Percentiles rank a stretch among this genome's conserved stretches.
phyloP scores from a whole-genome alignment of 2,329 filamentous ascomycete genomes.

The Bretziella fagacearum region DNA sequence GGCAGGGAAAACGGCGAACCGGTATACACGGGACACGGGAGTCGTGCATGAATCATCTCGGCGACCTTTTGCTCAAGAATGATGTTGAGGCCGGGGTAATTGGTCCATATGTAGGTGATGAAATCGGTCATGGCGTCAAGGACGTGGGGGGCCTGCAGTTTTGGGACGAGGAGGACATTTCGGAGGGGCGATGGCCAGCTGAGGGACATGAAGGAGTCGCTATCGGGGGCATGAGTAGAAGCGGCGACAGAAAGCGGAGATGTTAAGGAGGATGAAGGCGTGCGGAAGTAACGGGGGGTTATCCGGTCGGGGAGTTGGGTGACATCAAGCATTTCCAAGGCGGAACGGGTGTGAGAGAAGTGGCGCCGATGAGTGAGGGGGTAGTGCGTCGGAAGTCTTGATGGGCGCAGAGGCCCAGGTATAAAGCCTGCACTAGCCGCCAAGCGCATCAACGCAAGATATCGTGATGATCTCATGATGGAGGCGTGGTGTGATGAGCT shows the following conservation, averaged over 20 bases:
- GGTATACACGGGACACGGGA: constrained; percentile 60
- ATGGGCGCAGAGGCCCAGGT: too few relatives aligned
- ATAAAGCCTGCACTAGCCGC: too few relatives aligned
- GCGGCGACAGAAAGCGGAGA: neutral
- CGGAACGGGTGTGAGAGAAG: constrained; percentile 33
- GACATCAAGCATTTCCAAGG: constrained; percentile 33
- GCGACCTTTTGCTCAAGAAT: constrained; percentile 70
- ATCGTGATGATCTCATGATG: neutral
- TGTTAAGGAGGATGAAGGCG: constrained; percentile 19
- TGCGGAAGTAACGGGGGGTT: constrained; percentile 42
- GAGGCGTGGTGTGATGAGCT: too few relatives aligned
- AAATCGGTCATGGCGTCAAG: constrained; percentile 36
- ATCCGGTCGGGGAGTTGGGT: constrained; percentile 35
- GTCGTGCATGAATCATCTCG: constrained; percentile 46
- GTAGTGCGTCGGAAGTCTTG: too few relatives aligned
- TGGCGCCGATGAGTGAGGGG: constrained; percentile 18
- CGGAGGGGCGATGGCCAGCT: constrained; percentile 37
- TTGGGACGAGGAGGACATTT: constrained; percentile 42
- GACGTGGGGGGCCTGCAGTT: constrained; percentile 38
- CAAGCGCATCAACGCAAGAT: too few relatives aligned
- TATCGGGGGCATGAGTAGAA: constrained; percentile 18
- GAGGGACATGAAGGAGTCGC: constrained; percentile 37
- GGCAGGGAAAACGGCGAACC: constrained; percentile 40
- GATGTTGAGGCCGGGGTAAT: constrained; percentile 66
- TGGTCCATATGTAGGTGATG: constrained; percentile 55